Conservation (phyloP, 1,139 yeast species). For the Yamadazyma epiphylla region DNA sequence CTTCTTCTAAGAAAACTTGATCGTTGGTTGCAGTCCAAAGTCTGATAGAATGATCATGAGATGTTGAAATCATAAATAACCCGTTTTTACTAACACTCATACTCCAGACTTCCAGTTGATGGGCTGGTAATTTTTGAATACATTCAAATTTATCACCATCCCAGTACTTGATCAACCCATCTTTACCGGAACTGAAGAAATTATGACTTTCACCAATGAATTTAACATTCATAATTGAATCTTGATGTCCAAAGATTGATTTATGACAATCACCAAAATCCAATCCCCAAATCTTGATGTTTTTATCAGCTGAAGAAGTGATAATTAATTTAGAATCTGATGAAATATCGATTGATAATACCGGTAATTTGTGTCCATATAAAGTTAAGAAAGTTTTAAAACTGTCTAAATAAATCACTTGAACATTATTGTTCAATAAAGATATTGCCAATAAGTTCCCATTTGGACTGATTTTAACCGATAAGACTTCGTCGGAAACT, state of each 20-base stretch:
- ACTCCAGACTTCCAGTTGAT: slow-evolving; percentile 93
- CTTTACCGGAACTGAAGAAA: slow-evolving; percentile 89
- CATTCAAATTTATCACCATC: slow-evolving; percentile 97
- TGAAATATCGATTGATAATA: slow-evolving; percentile 84
- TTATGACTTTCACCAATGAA: slow-evolving; percentile 83
- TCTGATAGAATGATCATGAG: slow-evolving; percentile 92
- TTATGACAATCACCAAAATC: slow-evolving; percentile 99
- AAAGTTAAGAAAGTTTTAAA: slow-evolving; percentile 82
- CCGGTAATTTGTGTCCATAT: slow-evolving; percentile 96
- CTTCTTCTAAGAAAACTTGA: slow-evolving; percentile 93
- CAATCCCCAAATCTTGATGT: slow-evolving; percentile 95
- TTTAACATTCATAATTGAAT: slow-evolving; percentile 82
- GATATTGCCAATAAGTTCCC: slow-evolving; percentile 76
- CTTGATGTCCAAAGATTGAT: slow-evolving; percentile 95
- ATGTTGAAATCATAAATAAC: slow-evolving; percentile 71
- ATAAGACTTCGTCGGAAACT: slow-evolving; percentile 76
- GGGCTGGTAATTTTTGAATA: slow-evolving; percentile 82
- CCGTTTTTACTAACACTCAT: slow-evolving; percentile 75
- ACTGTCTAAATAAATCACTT: slow-evolving; percentile 83
- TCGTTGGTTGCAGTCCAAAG: slow-evolving; percentile 92
- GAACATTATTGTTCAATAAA: slow-evolving; percentile 86
- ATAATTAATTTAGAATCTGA: slow-evolving; percentile 80
- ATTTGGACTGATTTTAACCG: slow-evolving; percentile 83
- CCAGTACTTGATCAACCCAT: slow-evolving; percentile 90
- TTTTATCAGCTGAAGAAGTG: slow-evolving; percentile 95